Evolutionary conservation across 164 flowering plant species (phyloP).

Genomic region (Aristolochia californica): DNA sequence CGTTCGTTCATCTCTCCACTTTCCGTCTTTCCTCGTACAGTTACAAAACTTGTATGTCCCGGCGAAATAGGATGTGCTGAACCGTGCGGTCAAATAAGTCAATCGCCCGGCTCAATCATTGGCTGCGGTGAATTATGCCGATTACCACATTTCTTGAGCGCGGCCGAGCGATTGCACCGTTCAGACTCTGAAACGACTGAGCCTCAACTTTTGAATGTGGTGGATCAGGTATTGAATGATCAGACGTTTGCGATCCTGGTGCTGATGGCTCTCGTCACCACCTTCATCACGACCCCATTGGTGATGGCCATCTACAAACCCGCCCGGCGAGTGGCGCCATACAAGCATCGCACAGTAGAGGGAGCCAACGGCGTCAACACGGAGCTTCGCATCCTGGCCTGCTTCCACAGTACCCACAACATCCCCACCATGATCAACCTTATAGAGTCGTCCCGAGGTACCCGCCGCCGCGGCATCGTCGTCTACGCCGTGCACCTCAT

Average conservation of each 20-base stretch:
- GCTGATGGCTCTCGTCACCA: constrained; percentile 48
- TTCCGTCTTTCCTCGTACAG: too few species aligned
- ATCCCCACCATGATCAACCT: constrained; percentile 40
- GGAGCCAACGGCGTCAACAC: constrained; percentile 16
- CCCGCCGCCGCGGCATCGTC: constrained; percentile 15
- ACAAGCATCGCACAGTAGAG: constrained; percentile 34
- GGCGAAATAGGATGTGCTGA: too few species aligned
- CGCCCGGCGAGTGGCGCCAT: constrained; percentile 16
- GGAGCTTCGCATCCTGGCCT: constrained; percentile 32
- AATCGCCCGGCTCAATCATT: too few species aligned
- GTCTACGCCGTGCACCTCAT: constrained; percentile 51
- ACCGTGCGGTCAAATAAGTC: too few species aligned
- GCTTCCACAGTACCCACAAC: constrained; percentile 36
- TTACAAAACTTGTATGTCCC: too few species aligned
- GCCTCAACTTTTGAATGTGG: too few species aligned
- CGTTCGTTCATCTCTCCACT: too few species aligned
- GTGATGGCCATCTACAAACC: constrained; percentile 36
- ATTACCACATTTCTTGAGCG: too few species aligned
- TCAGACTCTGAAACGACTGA: too few species aligned
- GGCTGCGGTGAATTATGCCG: too few species aligned
- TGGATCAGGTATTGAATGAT: constrained; percentile 47
- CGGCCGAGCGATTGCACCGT: too few species aligned
- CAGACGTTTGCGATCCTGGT: constrained; percentile 42
- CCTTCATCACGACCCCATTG: constrained; percentile 52
- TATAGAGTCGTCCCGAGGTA: constrained; percentile 39